Evolutionary conservation across 2,329 filamentous ascomycete species (phyloP), one percentile per base, ranked within the genome.

Genomic region (Phoma sp.): DNA sequence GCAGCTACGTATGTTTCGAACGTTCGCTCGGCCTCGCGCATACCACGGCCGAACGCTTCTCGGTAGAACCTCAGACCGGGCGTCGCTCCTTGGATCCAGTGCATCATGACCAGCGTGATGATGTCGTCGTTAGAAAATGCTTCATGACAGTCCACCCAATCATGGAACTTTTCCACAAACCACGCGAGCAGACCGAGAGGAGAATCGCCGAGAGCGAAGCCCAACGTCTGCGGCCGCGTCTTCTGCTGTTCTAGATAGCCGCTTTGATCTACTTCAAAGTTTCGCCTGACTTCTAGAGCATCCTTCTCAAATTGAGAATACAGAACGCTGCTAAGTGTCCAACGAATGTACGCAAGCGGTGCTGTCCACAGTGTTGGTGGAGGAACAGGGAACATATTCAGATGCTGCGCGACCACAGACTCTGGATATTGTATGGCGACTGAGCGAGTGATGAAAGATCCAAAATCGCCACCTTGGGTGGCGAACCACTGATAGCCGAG

Each of bases 111-210:
- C 90, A 89, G 93, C 0, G 86, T 90, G 21, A 91, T 75, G 8
- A 92, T 82, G 74, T 92, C 89, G 50, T 92, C 88, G 57, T 91
- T 86, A 0, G 85, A 88, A 89, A 89, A 93, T 0, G 2, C 25
- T 6, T 83, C 77, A 66, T 92, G 92, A 1, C 64, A 66, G 64
- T 93, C 89, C 0, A 86, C 86, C 90, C 90, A 94, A 64, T 89
- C 87, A 63, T 88, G 84, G 31, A 94, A 76, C 70, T 94, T 94
- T 75, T 94, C 91, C 62, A 90, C 89, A 29, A 94, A 86, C 91
- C 91, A 94, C 0, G 88, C 85, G 1, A 94, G 78, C 3, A 92
- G 76, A 0, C 83, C 88, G 0, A 90, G 83, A 0, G 90, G 91
- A 6, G 83, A 87, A 69, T 92, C 89, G 0, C 84, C 80, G 2